Evolutionary conservation across 192 early-diverging fungal genomes (phyloP).

Genomic region (Rhizoclosmatium sp.): DNA sequence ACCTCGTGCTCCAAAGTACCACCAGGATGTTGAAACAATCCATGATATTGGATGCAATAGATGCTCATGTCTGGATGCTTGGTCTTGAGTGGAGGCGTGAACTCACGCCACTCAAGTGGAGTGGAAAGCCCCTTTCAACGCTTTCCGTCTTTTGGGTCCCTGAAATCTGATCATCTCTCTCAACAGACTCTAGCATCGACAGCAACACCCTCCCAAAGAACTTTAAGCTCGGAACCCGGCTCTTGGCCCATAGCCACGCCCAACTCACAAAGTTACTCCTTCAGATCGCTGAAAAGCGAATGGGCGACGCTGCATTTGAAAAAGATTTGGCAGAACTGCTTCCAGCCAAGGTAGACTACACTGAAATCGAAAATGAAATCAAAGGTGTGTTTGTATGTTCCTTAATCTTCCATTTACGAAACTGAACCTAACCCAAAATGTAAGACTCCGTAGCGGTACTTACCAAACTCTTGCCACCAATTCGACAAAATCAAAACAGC

Average conservation of each 20-base stretch:
- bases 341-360: conserved; percentile 1
- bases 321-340: conserved; percentile 1
- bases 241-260: conserved; percentile 27
- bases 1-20: too few species aligned
- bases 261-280: conserved; percentile 24
- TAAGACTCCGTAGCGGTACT: not conserved
- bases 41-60: too few species aligned
- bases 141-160: not conserved
- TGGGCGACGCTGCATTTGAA: not conserved
- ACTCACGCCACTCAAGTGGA: too few species aligned
- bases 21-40: too few species aligned
- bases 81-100: too few species aligned
- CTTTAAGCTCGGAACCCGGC: conserved; percentile 4
- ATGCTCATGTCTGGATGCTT: too few species aligned
- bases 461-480: conserved; percentile 5
- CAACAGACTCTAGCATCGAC: not conserved
- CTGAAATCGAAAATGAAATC: conserved; percentile 12
- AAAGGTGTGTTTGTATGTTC: not conserved
- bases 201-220: not conserved
- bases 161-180: not conserved
- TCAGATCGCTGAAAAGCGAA: conserved; percentile 15
- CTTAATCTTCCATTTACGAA: not conserved
- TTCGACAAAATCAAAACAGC: not conserved
- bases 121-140: not conserved
- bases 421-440: not conserved